Conservation (phyloP, 73 alveolate genomes). For the Tetrahymena malaccensis region DNA sequence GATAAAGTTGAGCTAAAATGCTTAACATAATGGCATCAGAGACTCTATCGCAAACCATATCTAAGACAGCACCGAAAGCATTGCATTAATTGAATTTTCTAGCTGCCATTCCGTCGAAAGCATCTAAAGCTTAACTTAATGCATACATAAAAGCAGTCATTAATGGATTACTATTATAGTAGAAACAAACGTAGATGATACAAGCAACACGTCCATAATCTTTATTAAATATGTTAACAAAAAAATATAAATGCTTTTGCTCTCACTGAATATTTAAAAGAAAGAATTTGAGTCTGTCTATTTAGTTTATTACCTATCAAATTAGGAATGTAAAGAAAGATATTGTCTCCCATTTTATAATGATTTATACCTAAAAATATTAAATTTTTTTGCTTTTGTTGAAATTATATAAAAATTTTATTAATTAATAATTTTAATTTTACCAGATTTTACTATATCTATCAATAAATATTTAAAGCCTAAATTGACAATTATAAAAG, state of each 20-base stretch:
- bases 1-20: constrained; percentile 18
- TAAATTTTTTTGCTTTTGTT: not conserved
- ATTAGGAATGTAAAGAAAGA: not conserved
- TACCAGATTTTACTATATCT: not conserved
- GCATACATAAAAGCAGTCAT: constrained; percentile 28
- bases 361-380: not conserved
- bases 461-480: not conserved
- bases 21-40: constrained; percentile 30
- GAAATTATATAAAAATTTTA: not conserved
- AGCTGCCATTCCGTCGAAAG: constrained; percentile 44
- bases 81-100: constrained; percentile 27
- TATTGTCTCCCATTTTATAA: not conserved
- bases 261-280: not conserved
- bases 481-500: too few relatives aligned
- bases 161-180: not conserved
- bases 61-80: constrained; percentile 36
- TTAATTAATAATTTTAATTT: not conserved
- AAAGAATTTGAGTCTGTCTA: not conserved
- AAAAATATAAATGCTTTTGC: not conserved
- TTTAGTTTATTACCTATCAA: not conserved
- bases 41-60: constrained; percentile 42
- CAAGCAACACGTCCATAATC: not conserved
- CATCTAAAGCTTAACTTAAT: constrained; percentile 18
- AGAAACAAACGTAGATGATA: not conserved
- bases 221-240: not conserved